Conservation (phyloP, 2,329 filamentous ascomycete genomes). For the Blumeria graminis region DNA sequence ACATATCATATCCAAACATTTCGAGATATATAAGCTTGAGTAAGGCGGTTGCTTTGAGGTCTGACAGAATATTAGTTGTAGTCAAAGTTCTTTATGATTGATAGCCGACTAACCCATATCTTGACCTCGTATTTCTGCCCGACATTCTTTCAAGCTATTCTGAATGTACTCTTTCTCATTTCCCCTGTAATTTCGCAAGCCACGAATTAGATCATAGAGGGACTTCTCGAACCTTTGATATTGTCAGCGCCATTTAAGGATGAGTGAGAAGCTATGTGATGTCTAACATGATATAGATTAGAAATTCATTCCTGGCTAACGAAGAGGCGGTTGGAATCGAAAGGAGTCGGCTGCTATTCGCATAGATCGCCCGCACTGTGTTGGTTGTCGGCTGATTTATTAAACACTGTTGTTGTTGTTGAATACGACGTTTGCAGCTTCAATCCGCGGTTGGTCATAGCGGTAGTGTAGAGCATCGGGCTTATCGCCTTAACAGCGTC, state of each 20-base stretch:
- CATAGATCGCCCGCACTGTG: no score
- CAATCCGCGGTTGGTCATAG: no score
- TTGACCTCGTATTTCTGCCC: slow-evolving; percentile 69
- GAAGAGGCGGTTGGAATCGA: no score
- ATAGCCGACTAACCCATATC: slow-evolving; percentile 49
- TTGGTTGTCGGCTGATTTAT: no score
- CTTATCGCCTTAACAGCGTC: no score
- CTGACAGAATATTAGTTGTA: slow-evolving; percentile 19
- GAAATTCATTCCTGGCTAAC: no score
- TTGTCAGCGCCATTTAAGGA: slow-evolving; percentile 2
- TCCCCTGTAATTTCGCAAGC: slow-evolving; percentile 84
- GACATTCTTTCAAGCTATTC: slow-evolving; percentile 83
- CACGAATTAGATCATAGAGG: slow-evolving; percentile 92
- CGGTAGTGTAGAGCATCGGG: no score
- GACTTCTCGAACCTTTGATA: slow-evolving; percentile 85
- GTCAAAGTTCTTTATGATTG: background rate
- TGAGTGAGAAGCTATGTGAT: background rate
- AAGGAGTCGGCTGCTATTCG: no score
- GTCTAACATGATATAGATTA: no score
- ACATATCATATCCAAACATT: slow-evolving; percentile 99
- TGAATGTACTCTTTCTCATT: slow-evolving; percentile 90
- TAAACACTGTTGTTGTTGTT: no score
- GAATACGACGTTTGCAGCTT: no score
- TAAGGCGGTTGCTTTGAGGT: slow-evolving; percentile 87
- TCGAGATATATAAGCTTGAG: slow-evolving; percentile 93